A percentile compares a stretch with the other conserved stretches of the same genome.
Conservation (phyloP, 2,329 filamentous ascomycete genomes). For the Ceratocystis lukuohia region DNA sequence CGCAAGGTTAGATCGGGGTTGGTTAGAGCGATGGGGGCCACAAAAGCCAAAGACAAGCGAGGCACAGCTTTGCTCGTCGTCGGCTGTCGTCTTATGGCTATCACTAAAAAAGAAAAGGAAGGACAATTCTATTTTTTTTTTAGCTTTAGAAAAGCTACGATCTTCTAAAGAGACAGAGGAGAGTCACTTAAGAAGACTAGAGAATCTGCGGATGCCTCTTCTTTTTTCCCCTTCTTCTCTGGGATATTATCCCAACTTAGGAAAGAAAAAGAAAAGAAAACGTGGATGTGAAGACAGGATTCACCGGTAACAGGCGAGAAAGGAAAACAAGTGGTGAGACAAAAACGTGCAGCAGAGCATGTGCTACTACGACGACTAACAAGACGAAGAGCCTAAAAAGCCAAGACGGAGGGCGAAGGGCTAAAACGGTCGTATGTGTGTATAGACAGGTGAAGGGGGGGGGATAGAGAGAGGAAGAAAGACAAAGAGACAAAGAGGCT, state of each 20-base stretch:
- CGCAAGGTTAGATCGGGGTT: neutral
- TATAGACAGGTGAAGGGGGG: neutral
- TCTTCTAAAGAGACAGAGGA: neutral
- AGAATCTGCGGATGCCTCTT: neutral
- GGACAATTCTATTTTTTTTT: neutral
- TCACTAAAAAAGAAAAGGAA: neutral
- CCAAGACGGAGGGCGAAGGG: neutral
- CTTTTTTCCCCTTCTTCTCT: neutral
- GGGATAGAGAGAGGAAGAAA: neutral
- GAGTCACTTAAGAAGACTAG: too few species aligned
- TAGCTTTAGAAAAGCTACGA: neutral
- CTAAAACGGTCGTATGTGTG: neutral
- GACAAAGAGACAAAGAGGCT: neutral
- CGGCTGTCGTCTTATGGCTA: neutral
- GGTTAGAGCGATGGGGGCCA: neutral
- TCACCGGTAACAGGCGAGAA: constrained; percentile 17
- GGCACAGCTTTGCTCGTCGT: neutral
- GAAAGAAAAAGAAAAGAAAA: neutral
- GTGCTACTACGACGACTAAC: neutral
- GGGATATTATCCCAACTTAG: neutral
- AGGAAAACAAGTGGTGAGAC: constrained; percentile 16
- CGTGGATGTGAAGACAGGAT: constrained; percentile 8
- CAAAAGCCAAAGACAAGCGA: constrained; percentile 1
- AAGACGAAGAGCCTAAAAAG: constrained; percentile 1
- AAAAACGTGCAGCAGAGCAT: constrained; percentile 5